These are phyloP conservation scores for Santalum album DNA, from an alignment of 164 flowering plant species.

Conservation along the genomic window DNA sequence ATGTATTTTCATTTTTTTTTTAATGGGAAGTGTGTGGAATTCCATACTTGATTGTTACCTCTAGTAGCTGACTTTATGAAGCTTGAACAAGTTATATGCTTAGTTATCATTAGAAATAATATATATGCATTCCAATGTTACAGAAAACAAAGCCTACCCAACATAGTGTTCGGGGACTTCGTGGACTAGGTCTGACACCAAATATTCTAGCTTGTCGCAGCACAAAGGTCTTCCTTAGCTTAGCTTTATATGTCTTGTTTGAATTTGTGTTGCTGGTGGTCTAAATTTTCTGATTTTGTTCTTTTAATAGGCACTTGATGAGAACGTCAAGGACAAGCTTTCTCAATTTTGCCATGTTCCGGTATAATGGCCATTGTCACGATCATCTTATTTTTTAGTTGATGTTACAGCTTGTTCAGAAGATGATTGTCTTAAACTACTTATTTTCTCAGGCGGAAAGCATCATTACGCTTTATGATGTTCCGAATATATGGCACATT, in stretches of 20 bases:
- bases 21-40: neutral
- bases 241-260: no score
- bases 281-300: neutral
- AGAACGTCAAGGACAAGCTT: conserved; percentile 1
- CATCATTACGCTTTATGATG: conserved; percentile 5
- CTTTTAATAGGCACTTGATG: neutral
- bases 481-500: conserved; percentile 2
- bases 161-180: conserved; percentile 3
- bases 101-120: neutral
- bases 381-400: neutral
- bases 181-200: conserved; percentile 1
- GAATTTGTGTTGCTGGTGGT: neutral
- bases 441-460: neutral
- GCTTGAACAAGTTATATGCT: no score
- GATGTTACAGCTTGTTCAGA: neutral
- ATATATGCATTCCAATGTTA: no score
- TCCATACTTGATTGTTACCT: no score
- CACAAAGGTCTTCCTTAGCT: no score
- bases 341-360: conserved; percentile 4
- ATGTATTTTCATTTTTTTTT: neutral
- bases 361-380: neutral
- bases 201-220: conserved; percentile 6
- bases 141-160: conserved; percentile 6
- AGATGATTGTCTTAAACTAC: neutral
- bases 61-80: no score